These are phyloP conservation scores for Coniella vitis DNA, from an alignment of 2,329 filamentous ascomycete species.

Conservation along the genomic window DNA sequence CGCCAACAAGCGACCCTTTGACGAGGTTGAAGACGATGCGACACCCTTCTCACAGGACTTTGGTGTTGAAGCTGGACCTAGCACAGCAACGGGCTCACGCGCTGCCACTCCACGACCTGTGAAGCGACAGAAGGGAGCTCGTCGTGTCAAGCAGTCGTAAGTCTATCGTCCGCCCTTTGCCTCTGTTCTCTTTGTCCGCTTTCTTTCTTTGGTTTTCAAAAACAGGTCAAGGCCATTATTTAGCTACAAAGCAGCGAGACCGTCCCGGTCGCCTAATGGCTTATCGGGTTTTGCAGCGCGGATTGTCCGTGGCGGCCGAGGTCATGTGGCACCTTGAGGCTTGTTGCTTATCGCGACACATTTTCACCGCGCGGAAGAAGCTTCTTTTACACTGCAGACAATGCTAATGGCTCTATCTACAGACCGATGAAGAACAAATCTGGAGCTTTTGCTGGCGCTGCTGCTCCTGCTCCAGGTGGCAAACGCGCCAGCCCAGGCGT, in stretches of 20 bases:
- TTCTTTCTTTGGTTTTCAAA: too few relatives aligned
- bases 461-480: constrained; percentile 60
- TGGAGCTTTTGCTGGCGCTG: constrained; percentile 44
- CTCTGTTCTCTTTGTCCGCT: not conserved
- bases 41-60: constrained; percentile 48
- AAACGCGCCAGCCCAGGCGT: constrained; percentile 56
- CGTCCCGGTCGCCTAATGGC: too few relatives aligned
- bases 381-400: too few relatives aligned
- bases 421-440: constrained; percentile 73
- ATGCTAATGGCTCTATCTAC: constrained; percentile 20
- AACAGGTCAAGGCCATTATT: too few relatives aligned
- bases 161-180: constrained; percentile 27
- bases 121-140: constrained; percentile 43
- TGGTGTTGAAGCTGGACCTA: constrained; percentile 39
- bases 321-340: not conserved
- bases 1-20: constrained; percentile 45
- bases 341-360: not conserved
- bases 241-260: too few relatives aligned
- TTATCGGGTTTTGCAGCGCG: too few relatives aligned
- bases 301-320: not conserved
- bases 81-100: constrained; percentile 46
- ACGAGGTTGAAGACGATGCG: constrained; percentile 46
- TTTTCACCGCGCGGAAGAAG: not conserved
- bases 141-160: constrained; percentile 65
- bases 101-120: constrained; percentile 52